These are phyloP conservation scores for Aspergillus unguis DNA, from an alignment of 2,329 filamentous ascomycete genomes.

Conservation along the genomic window DNA sequence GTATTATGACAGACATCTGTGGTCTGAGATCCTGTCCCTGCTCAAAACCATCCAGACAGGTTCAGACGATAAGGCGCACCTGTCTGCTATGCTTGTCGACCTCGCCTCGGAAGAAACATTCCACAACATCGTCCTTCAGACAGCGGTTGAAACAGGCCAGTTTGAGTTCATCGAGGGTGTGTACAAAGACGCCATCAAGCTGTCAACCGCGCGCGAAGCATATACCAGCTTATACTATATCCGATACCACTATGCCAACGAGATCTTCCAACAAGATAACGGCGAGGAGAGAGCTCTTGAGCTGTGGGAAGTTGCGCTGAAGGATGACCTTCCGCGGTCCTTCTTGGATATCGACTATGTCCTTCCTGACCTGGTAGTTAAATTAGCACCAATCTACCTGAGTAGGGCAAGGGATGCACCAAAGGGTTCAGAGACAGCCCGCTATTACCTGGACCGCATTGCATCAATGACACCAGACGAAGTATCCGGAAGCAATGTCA, in stretches of 20 bases:
- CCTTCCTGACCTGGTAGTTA: conserved; percentile 13
- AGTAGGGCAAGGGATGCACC: conserved; percentile 11
- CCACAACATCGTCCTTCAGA: conserved; percentile 15
- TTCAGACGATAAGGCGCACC: conserved; percentile 1
- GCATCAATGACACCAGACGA: conserved; percentile 16
- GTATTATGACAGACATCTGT: conserved; percentile 11
- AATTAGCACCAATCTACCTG: conserved; percentile 20
- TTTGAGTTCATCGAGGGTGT: conserved; percentile 19
- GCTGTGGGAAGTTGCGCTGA: conserved; percentile 16
- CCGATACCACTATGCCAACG: conserved; percentile 16
- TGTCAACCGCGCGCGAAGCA: conserved; percentile 6
- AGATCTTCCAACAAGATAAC: conserved; percentile 12
- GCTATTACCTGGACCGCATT: conserved; percentile 13
- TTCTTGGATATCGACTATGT: conserved; percentile 13
- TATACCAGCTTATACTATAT: conserved; percentile 14
- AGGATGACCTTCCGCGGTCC: conserved; percentile 16
- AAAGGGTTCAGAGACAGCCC: conserved; percentile 6
- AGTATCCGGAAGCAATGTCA: conserved; percentile 14
- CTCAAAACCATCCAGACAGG: conserved; percentile 5
- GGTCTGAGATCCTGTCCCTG: conserved; percentile 11
- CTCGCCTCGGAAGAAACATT: conserved; percentile 14
- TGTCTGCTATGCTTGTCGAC: conserved; percentile 14
- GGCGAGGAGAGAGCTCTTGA: conserved; percentile 15
- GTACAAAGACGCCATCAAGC: conserved; percentile 19
- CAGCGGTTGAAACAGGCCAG: conserved; percentile 16